These are phyloP conservation scores for Ophiocordyceps camponoti-rufipedis DNA, from an alignment of 2,329 filamentous ascomycete species.

Conservation along the genomic window DNA sequence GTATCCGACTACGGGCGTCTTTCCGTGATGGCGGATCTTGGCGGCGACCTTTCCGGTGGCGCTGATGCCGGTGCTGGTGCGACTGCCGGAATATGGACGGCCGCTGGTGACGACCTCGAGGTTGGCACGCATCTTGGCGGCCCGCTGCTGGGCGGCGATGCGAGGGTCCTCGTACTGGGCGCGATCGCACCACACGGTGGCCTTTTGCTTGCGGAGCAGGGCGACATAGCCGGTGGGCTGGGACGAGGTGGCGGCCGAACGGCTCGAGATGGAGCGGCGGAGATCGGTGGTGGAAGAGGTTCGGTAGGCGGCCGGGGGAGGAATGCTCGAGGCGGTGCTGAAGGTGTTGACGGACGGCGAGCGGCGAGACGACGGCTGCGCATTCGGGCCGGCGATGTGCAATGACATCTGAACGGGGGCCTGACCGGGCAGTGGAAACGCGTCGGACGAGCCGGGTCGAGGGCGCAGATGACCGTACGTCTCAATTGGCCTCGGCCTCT, in stretches of 20 bases:
- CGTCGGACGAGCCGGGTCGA: constrained; percentile 37
- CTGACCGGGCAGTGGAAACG: constrained; percentile 22
- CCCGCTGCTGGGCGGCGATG: constrained; percentile 62
- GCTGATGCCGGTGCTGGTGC: constrained; percentile 45
- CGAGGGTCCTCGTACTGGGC: constrained; percentile 83
- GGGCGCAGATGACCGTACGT: constrained; percentile 35
- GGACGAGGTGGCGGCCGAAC: constrained; percentile 39
- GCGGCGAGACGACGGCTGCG: constrained; percentile 21
- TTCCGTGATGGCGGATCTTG: constrained; percentile 80
- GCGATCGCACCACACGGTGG: constrained; percentile 94
- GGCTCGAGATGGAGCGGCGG: constrained; percentile 64
- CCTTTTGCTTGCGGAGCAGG: constrained; percentile 90
- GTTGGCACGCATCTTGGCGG: constrained; percentile 72
- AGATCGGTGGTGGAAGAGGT: constrained; percentile 38
- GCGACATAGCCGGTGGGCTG: constrained; percentile 74
- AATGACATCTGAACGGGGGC: background rate
- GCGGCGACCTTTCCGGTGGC: constrained; percentile 49
- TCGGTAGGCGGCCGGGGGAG: constrained; percentile 36
- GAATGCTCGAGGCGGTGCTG: constrained; percentile 54
- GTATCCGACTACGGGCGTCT: constrained; percentile 62
- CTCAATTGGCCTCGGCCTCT: constrained; percentile 14
- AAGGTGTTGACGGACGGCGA: constrained; percentile 50
- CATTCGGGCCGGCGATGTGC: constrained; percentile 1
- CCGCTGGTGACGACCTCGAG: constrained; percentile 58
- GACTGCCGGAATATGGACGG: constrained; percentile 22